Evolutionary conservation across 2,329 filamentous ascomycete species (phyloP), one percentile per base, ranked within the genome.

Genomic region (Ophiostoma sp.): DNA sequence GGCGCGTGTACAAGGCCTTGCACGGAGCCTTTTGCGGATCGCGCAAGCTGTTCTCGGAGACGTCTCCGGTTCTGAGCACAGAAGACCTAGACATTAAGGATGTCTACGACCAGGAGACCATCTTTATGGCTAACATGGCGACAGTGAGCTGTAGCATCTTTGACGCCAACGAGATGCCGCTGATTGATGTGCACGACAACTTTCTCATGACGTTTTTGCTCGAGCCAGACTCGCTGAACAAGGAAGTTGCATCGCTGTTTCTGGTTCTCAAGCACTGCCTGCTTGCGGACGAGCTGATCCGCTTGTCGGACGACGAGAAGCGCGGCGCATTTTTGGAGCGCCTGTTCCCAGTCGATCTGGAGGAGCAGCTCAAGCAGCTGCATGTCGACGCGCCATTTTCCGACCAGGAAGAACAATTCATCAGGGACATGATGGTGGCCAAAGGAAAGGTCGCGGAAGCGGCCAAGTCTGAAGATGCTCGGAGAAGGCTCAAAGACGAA

Each of bases 271-370:
- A 83, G 74, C 82, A 81, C 0, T 82, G 71, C 60, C 68, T 68
- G 5, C 52, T 73, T 4, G 67, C 71, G 1, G 39, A 27, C 0
- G 70, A 70, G 71, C 54, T 74, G 31, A 52, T 64, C 3, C 54
- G 17, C 15, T 65, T 72, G 67, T 31, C 72, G 1, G 71, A 73
- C 48, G 70, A 72, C 33, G 41, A 27, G 65, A 35, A 72, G 70
- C 70, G 71, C 1, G 23, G 67, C 39, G 66, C 36, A 0, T 79
- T 84, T 23, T 76, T 89, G 20, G 83, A 84, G 13, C 84, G 87
- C 69, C 81, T 86, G 3, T 82, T 92, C 48, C 81, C 84, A 7
- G 79, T 83, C 10, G 81, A 89, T 4, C 78, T 91, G 2, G 83
- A 89, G 35, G 65, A 67, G 13, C 79, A 79, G 64, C 74, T 85